These are phyloP conservation scores for Blechomonas ayalai DNA, from an alignment of 208 protist genomes.

Conservation along the genomic window DNA sequence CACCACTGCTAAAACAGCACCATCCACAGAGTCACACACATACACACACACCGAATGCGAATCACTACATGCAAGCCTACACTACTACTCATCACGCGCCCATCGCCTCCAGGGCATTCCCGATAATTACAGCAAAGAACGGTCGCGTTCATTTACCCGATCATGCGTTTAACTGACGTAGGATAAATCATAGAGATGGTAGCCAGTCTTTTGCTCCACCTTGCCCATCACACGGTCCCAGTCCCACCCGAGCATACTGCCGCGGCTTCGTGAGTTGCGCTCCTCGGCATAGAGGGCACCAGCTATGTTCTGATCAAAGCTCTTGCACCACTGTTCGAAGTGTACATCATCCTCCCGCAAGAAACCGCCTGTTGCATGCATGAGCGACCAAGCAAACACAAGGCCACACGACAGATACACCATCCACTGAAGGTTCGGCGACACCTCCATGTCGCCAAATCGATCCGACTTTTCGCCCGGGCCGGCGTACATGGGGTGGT, in stretches of 20 bases:
- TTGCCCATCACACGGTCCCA: conserved; percentile 78
- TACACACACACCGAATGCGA: no score
- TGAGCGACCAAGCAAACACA: conserved; percentile 39
- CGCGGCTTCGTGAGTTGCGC: conserved; percentile 58
- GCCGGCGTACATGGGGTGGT: conserved; percentile 77
- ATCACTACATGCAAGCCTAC: no score
- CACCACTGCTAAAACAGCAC: not conserved
- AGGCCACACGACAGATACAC: conserved; percentile 16
- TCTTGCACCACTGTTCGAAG: conserved; percentile 61
- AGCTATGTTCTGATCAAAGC: conserved; percentile 58
- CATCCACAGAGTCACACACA: no score
- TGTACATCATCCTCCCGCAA: conserved; percentile 31
- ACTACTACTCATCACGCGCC: no score
- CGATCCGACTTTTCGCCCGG: conserved; percentile 74
- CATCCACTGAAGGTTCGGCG: conserved; percentile 52
- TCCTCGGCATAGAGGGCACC: conserved; percentile 72
- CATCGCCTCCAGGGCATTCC: no score
- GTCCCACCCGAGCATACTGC: conserved; percentile 52
- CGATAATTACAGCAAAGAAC: no score
- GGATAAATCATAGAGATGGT: conserved; percentile 43
- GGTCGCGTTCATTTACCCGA: no score
- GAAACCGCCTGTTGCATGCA: conserved; percentile 33
- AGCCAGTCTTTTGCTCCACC: conserved; percentile 22
- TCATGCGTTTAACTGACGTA: no score
- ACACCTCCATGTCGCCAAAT: conserved; percentile 82